These are phyloP conservation scores for Melastoma malabathricum DNA, from an alignment of 345 rosid species.

Conservation along the genomic window DNA sequence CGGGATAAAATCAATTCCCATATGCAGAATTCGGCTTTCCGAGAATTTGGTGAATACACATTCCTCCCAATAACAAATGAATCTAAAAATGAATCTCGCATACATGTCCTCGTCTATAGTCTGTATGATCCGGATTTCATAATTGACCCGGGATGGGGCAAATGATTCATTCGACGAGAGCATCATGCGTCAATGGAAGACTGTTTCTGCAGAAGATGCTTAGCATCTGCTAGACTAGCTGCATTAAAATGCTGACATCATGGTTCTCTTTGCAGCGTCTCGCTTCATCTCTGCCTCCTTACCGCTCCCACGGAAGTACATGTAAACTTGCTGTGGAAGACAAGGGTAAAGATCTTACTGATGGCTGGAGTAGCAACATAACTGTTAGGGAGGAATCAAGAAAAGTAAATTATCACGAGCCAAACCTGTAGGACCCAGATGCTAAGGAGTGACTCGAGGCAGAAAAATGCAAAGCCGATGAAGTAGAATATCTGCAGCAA, in stretches of 20 bases:
- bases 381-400: background rate
- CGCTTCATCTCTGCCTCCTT: slow-evolving; percentile 40
- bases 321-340: slow-evolving; percentile 68
- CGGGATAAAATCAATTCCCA: too few species aligned
- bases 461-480: slow-evolving; percentile 67
- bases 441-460: slow-evolving; percentile 72
- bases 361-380: background rate
- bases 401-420: slow-evolving; percentile 8
- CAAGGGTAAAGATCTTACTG: background rate
- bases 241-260: slow-evolving; percentile 16
- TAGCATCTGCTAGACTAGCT: background rate
- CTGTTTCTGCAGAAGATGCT: background rate
- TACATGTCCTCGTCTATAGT: too few species aligned
- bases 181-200: background rate
- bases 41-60: too few species aligned
- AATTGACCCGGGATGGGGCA: too few species aligned
- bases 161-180: background rate
- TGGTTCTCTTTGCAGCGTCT: slow-evolving; percentile 31
- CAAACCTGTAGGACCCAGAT: slow-evolving; percentile 97
- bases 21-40: too few species aligned
- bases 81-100: too few species aligned
- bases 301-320: slow-evolving; percentile 48
- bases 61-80: too few species aligned
- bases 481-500: slow-evolving; percentile 63
- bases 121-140: too few species aligned